A percentile compares a stretch with the other conserved stretches of the same genome.
phyloP scores from a whole-genome alignment of 768 basidiomycete species.

The Leucogyrophana mollusca region DNA sequence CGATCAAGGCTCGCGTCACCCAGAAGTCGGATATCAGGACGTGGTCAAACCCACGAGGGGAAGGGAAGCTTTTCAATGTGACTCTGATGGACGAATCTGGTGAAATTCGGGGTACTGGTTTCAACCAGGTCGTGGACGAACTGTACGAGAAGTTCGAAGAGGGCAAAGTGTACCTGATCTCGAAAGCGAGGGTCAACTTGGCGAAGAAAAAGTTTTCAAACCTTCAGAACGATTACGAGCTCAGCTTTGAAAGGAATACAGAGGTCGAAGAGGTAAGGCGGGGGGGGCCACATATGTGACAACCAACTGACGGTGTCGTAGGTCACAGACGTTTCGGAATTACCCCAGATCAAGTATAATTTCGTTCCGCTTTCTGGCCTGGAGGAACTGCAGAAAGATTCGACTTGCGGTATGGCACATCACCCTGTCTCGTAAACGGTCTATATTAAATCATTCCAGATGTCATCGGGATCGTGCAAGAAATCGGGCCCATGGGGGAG shows the following conservation, averaged over 20 bases:
- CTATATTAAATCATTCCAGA: constrained; percentile 44
- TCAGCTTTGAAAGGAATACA: constrained; percentile 79
- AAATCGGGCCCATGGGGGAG: constrained; percentile 63
- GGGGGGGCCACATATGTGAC: background rate
- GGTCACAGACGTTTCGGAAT: constrained; percentile 76
- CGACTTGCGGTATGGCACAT: constrained; percentile 66
- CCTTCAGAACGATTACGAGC: constrained; percentile 89
- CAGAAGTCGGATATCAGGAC: constrained; percentile 85
- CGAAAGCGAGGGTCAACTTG: constrained; percentile 87
- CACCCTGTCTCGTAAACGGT: background rate
- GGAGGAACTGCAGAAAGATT: constrained; percentile 68
- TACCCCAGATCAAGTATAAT: constrained; percentile 83
- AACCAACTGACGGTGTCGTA: constrained; percentile 29
- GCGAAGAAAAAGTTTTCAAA: constrained; percentile 97
- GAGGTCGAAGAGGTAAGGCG: constrained; percentile 77
- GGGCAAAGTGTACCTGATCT: constrained; percentile 89
- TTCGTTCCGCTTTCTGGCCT: constrained; percentile 70
- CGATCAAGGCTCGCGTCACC: constrained; percentile 91
- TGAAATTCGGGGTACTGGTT: constrained; percentile 87
- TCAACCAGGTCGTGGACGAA: constrained; percentile 82
- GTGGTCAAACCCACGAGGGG: constrained; percentile 89
- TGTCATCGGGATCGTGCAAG: constrained; percentile 85
- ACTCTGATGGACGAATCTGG: constrained; percentile 95
- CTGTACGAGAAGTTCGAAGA: constrained; percentile 86
- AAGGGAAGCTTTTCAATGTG: constrained; percentile 92